Percentiles rank a stretch among this genome's conserved stretches.
phyloP scores from a whole-genome alignment of 1,284 basidiomycete species.

The Sporisorium graminicola region DNA sequence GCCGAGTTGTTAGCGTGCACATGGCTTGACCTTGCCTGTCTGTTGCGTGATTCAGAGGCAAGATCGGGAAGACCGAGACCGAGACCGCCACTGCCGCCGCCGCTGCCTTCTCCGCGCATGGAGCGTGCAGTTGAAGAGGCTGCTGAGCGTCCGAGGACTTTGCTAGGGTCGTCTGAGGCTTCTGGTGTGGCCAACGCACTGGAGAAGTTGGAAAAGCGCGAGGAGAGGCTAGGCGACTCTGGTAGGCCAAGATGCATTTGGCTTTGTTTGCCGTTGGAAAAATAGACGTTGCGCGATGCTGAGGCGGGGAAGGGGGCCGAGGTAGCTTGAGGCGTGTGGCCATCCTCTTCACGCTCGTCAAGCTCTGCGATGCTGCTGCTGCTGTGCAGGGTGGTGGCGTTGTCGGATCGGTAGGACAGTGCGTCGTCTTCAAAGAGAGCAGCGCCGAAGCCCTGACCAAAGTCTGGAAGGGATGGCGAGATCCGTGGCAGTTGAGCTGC shows the following conservation, averaged over 20 bases:
- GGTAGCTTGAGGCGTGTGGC: slow-evolving; percentile 24
- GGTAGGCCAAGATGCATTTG: slow-evolving; percentile 43
- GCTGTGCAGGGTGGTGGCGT: slow-evolving; percentile 9
- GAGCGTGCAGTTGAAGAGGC: slow-evolving; percentile 7
- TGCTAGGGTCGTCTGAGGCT: slow-evolving; percentile 29
- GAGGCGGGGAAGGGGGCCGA: slow-evolving; percentile 30
- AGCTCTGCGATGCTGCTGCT: slow-evolving; percentile 38
- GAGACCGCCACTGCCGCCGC: slow-evolving; percentile 21
- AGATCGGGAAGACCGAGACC: slow-evolving; percentile 54
- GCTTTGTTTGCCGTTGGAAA: slow-evolving; percentile 13
- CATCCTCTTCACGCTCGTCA: slow-evolving; percentile 27
- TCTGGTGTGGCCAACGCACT: slow-evolving; percentile 49
- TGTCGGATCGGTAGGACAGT: slow-evolving; percentile 4
- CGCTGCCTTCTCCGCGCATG: slow-evolving; percentile 12
- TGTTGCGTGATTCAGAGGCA: slow-evolving; percentile 14
- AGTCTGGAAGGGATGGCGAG: slow-evolving; percentile 47
- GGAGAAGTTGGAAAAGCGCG: slow-evolving; percentile 59
- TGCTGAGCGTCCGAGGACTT: slow-evolving; percentile 26
- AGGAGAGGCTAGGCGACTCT: slow-evolving; percentile 44
- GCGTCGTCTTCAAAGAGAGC: slow-evolving; percentile 35
- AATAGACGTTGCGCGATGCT: slow-evolving; percentile 2
- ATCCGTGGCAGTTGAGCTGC: slow-evolving; percentile 15
- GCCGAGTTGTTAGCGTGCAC: not conserved
- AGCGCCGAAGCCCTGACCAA: slow-evolving; percentile 40
- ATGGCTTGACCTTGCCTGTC: not conserved